Percentiles rank a stretch among this genome's conserved stretches.
These are phyloP conservation scores for Fusarium sp. DNA, from an alignment of 2,329 filamentous ascomycete species.

Conservation along the genomic window DNA sequence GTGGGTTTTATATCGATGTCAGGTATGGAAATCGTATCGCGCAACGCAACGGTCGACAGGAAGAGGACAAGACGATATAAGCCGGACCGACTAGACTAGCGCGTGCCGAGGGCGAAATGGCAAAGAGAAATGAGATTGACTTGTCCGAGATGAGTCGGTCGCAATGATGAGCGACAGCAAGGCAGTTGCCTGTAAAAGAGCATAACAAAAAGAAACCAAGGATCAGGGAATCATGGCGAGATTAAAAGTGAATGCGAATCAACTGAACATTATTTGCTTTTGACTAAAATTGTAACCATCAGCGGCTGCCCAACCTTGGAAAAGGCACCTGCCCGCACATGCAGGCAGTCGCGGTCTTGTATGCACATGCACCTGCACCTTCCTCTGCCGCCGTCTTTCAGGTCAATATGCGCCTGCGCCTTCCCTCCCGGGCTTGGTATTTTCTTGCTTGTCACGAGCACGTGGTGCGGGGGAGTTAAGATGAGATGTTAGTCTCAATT, in stretches of 20 bases:
- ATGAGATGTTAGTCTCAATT: background rate
- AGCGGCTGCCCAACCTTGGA: conserved; percentile 17
- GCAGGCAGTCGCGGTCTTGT: conserved; percentile 6
- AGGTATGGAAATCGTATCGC: conserved; percentile 3
- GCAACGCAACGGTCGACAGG: conserved; percentile 27
- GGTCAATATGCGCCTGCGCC: background rate
- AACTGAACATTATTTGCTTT: conserved; percentile 2
- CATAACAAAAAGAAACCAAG: background rate
- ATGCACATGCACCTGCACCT: background rate
- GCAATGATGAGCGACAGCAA: background rate
- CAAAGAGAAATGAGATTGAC: conserved; percentile 6
- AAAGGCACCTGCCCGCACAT: conserved; percentile 16
- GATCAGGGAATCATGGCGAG: conserved; percentile 16
- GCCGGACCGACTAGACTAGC: conserved; percentile 37
- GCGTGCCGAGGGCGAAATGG: conserved; percentile 12
- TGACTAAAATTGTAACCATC: conserved; percentile 10
- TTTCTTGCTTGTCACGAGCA: conserved; percentile 38
- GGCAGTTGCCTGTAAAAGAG: background rate
- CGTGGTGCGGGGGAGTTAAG: conserved; percentile 34
- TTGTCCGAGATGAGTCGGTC: conserved; percentile 6
- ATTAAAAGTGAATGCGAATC: conserved; percentile 7
- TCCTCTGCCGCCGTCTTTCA: background rate
- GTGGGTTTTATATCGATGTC: conserved; percentile 20
- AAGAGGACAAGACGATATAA: conserved; percentile 24
- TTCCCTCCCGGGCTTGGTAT: conserved; percentile 11